These are phyloP conservation scores for Mayamaea pseudoterrestris DNA, from an alignment of 108 stramenopile genomes.

Conservation along the genomic window DNA sequence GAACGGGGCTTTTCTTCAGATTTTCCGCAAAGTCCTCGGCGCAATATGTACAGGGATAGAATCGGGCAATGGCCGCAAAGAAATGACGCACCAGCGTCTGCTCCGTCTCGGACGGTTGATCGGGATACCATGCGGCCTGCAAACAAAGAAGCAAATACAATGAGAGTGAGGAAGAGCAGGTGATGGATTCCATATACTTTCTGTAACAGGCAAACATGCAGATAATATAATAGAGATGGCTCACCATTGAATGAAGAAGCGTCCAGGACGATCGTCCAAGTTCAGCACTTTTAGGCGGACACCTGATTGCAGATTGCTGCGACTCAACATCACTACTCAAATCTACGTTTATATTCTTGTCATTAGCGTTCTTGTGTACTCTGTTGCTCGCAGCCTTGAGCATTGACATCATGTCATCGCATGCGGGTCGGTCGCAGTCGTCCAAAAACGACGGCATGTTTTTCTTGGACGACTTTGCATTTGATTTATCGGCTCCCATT, in stretches of 20 bases:
- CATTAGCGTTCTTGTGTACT: slow-evolving; percentile 6
- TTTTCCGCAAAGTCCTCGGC: slow-evolving; percentile 67
- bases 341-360: slow-evolving; percentile 10
- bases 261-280: slow-evolving; percentile 67
- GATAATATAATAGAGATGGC: slow-evolving; percentile 2
- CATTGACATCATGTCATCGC: slow-evolving; percentile 54
- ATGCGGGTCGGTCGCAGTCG: slow-evolving; percentile 80
- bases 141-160: not conserved
- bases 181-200: slow-evolving; percentile 1
- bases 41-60: slow-evolving; percentile 81
- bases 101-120: slow-evolving; percentile 50
- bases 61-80: slow-evolving; percentile 48
- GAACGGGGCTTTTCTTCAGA: slow-evolving; percentile 43
- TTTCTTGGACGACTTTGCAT: no score
- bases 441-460: no score
- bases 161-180: not conserved
- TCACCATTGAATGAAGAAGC: slow-evolving; percentile 70
- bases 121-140: slow-evolving; percentile 80
- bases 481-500: no score
- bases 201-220: not conserved
- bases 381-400: slow-evolving; percentile 36
- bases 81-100: slow-evolving; percentile 45
- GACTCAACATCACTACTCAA: no score
- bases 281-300: slow-evolving; percentile 59
- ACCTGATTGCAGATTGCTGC: no score